phyloP scores from a whole-genome alignment of 495 filamentous ascomycete species.

The Penicillium goetzii region DNA sequence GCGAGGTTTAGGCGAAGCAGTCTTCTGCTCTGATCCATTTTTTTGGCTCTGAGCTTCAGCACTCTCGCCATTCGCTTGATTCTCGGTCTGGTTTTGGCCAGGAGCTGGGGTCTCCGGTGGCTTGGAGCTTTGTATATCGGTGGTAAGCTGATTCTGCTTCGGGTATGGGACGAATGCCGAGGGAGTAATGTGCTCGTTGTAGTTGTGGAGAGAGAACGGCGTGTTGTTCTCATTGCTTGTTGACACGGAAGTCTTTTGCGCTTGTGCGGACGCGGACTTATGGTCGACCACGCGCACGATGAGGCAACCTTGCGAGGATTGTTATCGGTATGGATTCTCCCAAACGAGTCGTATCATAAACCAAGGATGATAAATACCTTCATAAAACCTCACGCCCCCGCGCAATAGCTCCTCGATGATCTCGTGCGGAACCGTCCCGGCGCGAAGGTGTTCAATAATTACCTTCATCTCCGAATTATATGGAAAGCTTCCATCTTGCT shows the following conservation, averaged over 20 bases:
- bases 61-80: slow-evolving; percentile 32
- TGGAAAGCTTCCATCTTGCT: slow-evolving; percentile 87
- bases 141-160: slow-evolving; percentile 56
- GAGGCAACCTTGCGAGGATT: slow-evolving; percentile 64
- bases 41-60: slow-evolving; percentile 50
- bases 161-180: slow-evolving; percentile 84
- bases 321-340: slow-evolving; percentile 9
- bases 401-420: slow-evolving; percentile 71
- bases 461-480: slow-evolving; percentile 91
- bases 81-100: slow-evolving; percentile 28
- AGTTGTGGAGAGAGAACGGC: slow-evolving; percentile 88
- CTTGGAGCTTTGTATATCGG: slow-evolving; percentile 44
- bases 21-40: slow-evolving; percentile 54
- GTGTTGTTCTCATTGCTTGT: slow-evolving; percentile 62
- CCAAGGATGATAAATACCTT: slow-evolving; percentile 55
- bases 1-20: slow-evolving; percentile 57
- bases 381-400: slow-evolving; percentile 80
- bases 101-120: slow-evolving; percentile 19
- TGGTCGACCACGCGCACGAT: slow-evolving; percentile 93
- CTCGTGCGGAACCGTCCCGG: slow-evolving; percentile 71
- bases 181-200: slow-evolving; percentile 83
- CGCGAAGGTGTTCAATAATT: slow-evolving; percentile 75
- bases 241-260: slow-evolving; percentile 55
- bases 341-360: not conserved
- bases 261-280: slow-evolving; percentile 62